Base-by-base conservation (phyloP, 768 basidiomycete genomes). In the Scleroderma citrinum region DNA sequence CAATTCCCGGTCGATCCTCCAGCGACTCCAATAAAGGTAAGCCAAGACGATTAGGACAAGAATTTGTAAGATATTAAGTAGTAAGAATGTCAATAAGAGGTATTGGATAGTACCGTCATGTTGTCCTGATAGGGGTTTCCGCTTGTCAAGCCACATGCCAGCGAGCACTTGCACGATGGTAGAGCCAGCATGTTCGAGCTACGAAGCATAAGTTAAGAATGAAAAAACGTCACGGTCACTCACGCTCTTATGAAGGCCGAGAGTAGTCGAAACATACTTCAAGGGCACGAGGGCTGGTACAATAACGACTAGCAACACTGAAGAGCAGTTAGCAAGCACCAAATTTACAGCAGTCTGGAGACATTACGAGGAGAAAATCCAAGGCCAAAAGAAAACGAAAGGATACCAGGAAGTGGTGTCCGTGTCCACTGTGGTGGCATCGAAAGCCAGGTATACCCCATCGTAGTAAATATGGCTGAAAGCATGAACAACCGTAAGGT, bases 231-330 rank as follows among this genome's bases (percentile, higher is more conserved):
- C 45, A 20, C 32, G 48, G 37, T 16, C 11, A 67, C 82, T 53
- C 67, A 87, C 87, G 60, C 82, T 81, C 62, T 90, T 89, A 60
- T 90, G 86, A 7, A 82, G 80, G 1, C 86, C 87, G 0, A 90
- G 71, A 5, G 85, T 85, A 1, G 88, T 89, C 2, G 85, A 83
- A 39, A 90, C 80, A 62, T 84, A 89, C 61, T 83, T 84, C 17
- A 75, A 55, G 7, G 80, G 76, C 0, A 90, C 85, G 24, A 90
- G 76, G 45, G 75, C 77, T 1, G 87, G 86, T 0, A 89, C 87
- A 30, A 90, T 71, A 14, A 90, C 73, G 7, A 85, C 87, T 11
- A 89, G 71, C 10, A 90, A 67, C 24, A 89, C 87, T 87, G 54
- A 26, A 14, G 4, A 38, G 31, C 34, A 35, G 21, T 58, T 30